phyloP scores from a whole-genome alignment of 441 rosid genomes.

The Eutrema salsugineum region DNA sequence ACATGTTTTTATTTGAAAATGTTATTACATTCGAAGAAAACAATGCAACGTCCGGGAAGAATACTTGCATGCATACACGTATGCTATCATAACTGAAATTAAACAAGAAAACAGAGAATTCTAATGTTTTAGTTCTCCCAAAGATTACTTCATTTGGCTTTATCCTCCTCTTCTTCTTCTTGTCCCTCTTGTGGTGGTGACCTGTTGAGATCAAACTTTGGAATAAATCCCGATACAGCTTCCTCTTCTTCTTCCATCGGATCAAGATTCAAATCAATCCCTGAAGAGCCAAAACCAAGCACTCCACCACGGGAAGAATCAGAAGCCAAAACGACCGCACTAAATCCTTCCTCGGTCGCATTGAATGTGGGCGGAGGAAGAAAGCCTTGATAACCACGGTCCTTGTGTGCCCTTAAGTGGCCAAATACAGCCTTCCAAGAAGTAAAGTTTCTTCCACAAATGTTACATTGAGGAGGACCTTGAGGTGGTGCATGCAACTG shows the following conservation, averaged over 20 bases:
- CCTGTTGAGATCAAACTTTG: constrained; percentile 15
- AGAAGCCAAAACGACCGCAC: not conserved
- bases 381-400: not conserved
- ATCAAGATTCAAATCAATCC: not conserved
- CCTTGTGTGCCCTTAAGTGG: constrained; percentile 26
- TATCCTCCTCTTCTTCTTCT: not conserved
- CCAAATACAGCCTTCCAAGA: constrained; percentile 36
- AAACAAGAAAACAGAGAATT: not conserved
- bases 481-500: not conserved
- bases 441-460: constrained; percentile 9
- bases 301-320: not conserved
- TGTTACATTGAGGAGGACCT: constrained; percentile 21
- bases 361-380: constrained; percentile 7
- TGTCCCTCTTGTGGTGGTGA: not conserved
- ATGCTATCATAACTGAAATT: not conserved
- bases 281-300: not conserved
- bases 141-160: not conserved
- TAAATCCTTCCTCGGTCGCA: not conserved
- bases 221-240: not conserved
- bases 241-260: not conserved
- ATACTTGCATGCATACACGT: not conserved
- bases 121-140: not conserved
- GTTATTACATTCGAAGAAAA: too few species aligned
- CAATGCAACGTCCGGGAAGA: not conserved
- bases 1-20: too few species aligned